Conservation (phyloP, 1,284 basidiomycete genomes). For the Leccinum cinnamomeum region DNA sequence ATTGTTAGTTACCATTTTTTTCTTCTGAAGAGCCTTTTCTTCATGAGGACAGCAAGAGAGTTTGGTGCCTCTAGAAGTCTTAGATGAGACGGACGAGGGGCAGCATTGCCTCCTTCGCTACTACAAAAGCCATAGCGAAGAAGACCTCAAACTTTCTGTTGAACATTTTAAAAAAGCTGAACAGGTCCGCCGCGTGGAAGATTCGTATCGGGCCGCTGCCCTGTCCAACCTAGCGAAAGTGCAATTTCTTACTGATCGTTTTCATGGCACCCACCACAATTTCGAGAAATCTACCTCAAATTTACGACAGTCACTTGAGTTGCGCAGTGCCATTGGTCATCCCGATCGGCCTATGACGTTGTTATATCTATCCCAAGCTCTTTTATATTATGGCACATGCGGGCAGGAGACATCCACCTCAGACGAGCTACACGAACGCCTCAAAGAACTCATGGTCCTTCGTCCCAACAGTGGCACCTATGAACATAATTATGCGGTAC, state of each 20-base stretch:
- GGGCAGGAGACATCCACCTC: neutral
- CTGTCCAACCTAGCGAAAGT: slow-evolving; percentile 18
- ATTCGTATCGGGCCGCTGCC: neutral
- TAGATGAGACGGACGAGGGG: slow-evolving; percentile 3
- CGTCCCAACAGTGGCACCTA: slow-evolving; percentile 1
- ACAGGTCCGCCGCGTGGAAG: neutral
- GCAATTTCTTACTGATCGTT: slow-evolving; percentile 3
- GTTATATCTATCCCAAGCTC: slow-evolving; percentile 10
- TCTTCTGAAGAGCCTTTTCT: neutral
- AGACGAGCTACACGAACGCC: neutral
- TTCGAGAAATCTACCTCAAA: neutral
- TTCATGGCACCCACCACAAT: neutral
- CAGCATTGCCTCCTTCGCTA: slow-evolving; percentile 1
- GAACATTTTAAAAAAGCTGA: slow-evolving; percentile 9
- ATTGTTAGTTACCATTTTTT: neutral
- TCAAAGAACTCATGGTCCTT: neutral
- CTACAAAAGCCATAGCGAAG: neutral
- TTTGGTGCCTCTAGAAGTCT: neutral
- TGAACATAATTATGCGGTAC: slow-evolving; percentile 1
- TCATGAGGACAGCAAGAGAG: neutral
- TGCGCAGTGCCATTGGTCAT: neutral
- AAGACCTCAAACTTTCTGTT: slow-evolving; percentile 7
- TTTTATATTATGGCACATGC: neutral
- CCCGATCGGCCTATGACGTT: too few relatives aligned
- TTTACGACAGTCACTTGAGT: slow-evolving; percentile 8